Evolutionary conservation across 2,329 filamentous ascomycete species (phyloP), one percentile per base, ranked within the genome.

Genomic region (Aspergillus sp.): DNA sequence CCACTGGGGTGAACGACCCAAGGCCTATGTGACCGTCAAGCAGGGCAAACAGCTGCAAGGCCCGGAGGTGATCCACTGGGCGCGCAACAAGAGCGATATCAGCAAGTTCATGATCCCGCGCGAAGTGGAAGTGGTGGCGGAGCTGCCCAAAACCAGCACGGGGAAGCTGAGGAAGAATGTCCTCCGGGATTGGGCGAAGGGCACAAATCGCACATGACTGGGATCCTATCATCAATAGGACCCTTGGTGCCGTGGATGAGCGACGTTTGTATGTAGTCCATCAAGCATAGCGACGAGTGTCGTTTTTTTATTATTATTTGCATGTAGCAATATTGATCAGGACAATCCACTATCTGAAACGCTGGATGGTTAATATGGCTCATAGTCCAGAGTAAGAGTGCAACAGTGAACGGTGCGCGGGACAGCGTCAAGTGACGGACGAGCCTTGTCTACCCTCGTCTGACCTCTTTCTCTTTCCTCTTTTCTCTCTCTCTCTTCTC

Each of bases 91-190:
- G 58, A 86, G 85, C 62, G 75, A 76, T 29, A 95, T 98, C 57
- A 90, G 86, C 69, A 82, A 82, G 54, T 98, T 96, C 63, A 97
- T 97, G 93, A 83, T 84, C 40, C 81, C 80, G 8, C 72, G 75
- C 43, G 81, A 84, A 65, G 78, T 84, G 1, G 87, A 94, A 66
- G 73, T 97, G 39, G 80, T 98, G n/a, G 56, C 72, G 4, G 90
- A 96, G 66, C 73, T 98, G 54, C 93, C 93, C 7, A 98, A 98
- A 78, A 98, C 93, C 29, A 93, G 86, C 66, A 98, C 93, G 0
- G 93, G 93, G 3, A 98, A 98, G 77, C 78, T 97, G 50, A 84
- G 88, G 78, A 98, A 98, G 80, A 97, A 95, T 60, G 80, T 94
- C 5, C 68, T 98, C 46, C 74, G 93, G 50, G 85, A 88, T 56